Base-by-base conservation (phyloP, 208 protist genomes). In the Trichomonas tenax region DNA sequence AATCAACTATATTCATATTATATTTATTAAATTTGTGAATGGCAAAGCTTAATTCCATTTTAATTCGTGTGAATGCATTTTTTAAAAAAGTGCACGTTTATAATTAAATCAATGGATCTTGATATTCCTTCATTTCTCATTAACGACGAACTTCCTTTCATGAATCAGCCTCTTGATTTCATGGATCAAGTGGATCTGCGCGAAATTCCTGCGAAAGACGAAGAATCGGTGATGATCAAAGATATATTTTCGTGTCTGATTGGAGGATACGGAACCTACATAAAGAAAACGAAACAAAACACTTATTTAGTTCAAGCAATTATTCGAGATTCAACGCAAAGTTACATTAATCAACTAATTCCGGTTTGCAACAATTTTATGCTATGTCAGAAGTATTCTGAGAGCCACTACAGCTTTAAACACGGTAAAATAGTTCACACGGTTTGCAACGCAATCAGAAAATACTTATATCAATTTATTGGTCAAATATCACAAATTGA, bases 221-320 rank as follows among this genome's bases (percentile, higher is more conserved):
- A 93, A 93, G n/a, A 93, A 51, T 31, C 41, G 38, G 86, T 41
- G 0, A 38, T 93, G n/a, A 41, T 93, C 8, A 58, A 48, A 58
- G 86, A 93, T 93, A 15, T 93, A 38, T 93, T 93, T 93, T 93
- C 40, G 34, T 93, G 86, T 51, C 31, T 93, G 38, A 38, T 93
- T 34, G 86, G 86, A 49, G 86, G 44, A 34, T 11, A 51, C 46
- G 86, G 86, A 51, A 41, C 17, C 2, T 93, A 93, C 46, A 93
- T 93, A 0, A 48, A 58, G 46, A n/a, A 40, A 41, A 84, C 6
- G 21, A 84, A 84, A 84, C 8, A 40, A 36, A 84, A 84, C 11
- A 34, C 6, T 14, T 41, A 84, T 41, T 34, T 84, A 6, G 34
- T 41, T 6, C 26, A 84, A 41, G 81, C 81, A 84, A 84, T 41